Conservation (phyloP, 2,329 filamentous ascomycete genomes). For the Orbilia brochopaga region DNA sequence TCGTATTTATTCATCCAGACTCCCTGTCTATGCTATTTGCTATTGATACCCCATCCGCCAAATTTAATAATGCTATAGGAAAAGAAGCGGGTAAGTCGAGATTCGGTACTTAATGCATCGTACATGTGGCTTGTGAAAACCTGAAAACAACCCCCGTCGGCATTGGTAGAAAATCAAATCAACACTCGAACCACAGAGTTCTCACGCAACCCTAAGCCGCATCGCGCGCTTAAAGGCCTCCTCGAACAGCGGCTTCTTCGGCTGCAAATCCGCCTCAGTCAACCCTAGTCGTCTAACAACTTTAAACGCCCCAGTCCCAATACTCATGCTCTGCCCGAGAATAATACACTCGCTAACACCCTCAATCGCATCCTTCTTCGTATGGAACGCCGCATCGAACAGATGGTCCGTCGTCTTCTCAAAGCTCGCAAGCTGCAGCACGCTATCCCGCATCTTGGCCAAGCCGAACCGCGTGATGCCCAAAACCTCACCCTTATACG, state of each 20-base stretch:
- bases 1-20: too few species aligned
- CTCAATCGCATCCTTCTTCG: conserved; percentile 90
- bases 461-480: conserved; percentile 96
- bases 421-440: conserved; percentile 91
- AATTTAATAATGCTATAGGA: too few species aligned
- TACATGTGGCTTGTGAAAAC: too few species aligned
- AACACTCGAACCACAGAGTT: too few species aligned
- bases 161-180: too few species aligned
- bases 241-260: conserved; percentile 71
- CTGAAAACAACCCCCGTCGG: too few species aligned
- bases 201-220: conserved; percentile 21
- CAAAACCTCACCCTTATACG: conserved; percentile 94
- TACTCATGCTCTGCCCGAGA: conserved; percentile 88
- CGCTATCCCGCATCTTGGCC: conserved; percentile 93
- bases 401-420: conserved; percentile 98
- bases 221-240: conserved; percentile 58
- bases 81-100: too few species aligned
- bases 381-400: conserved; percentile 89
- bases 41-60: too few species aligned
- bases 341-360: conserved; percentile 97
- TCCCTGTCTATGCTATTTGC: too few species aligned
- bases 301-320: conserved; percentile 91
- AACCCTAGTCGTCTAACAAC: conserved; percentile 80
- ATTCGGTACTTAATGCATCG: too few species aligned
- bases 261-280: conserved; percentile 65